Conservation (phyloP, 148 eudicot species). For the Rhododendron mucronatum region DNA sequence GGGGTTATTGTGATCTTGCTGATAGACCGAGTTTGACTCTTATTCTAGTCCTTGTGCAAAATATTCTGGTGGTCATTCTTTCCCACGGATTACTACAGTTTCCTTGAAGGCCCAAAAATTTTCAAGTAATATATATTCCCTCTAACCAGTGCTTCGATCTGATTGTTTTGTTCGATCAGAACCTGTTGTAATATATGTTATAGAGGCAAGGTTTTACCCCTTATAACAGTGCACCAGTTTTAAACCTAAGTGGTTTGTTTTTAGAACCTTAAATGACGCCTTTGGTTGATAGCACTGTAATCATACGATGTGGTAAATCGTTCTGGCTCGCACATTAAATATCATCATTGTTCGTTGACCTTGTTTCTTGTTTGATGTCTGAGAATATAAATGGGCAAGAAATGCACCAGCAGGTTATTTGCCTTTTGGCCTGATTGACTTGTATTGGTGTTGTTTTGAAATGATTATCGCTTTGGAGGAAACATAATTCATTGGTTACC, state of each 20-base stretch:
- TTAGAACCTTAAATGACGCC: not conserved
- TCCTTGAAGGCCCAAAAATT: not conserved
- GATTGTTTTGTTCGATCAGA: not conserved
- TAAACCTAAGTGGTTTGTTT: not conserved
- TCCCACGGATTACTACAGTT: not conserved
- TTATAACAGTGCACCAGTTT: not conserved
- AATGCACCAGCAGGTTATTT: not conserved
- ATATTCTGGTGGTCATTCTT: not conserved
- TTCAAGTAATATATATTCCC: not conserved
- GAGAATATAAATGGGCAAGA: not conserved
- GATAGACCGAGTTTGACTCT: not conserved
- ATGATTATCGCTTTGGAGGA: too few species aligned
- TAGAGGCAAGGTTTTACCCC: not conserved
- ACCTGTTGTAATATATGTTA: not conserved
- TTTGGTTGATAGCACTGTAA: not conserved
- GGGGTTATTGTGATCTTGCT: not conserved
- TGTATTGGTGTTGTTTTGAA: not conserved
- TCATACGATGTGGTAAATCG: not conserved
- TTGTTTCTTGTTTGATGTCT: not conserved
- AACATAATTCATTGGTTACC: too few species aligned
- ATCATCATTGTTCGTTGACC: not conserved
- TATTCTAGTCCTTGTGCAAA: not conserved
- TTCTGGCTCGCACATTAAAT: not conserved
- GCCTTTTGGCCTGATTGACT: not conserved
- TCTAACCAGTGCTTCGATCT: not conserved